Conservation (phyloP, 106 monocot species). For the Apostasia shenzhenica region DNA sequence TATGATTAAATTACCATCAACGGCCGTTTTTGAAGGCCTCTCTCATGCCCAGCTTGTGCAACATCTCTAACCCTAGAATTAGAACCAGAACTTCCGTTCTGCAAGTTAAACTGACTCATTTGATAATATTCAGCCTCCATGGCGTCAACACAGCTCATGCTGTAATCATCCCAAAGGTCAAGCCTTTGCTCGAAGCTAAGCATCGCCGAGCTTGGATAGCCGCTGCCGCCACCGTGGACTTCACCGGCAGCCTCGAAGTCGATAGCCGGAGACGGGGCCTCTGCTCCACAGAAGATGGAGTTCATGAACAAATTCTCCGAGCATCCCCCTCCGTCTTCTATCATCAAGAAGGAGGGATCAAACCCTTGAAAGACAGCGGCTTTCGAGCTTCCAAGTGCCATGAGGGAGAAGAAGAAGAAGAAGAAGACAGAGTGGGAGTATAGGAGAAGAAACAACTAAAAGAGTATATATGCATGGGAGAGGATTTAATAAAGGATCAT, state of each 20-base stretch:
- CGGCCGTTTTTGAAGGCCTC: neutral
- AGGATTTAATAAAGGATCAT: neutral
- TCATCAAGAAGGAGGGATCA: conserved; percentile 15
- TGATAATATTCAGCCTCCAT: conserved; percentile 8
- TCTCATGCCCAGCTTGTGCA: conserved; percentile 9
- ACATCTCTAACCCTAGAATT: conserved; percentile 31
- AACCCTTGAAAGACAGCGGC: conserved; percentile 15
- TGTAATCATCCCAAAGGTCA: conserved; percentile 24
- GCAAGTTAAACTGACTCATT: neutral
- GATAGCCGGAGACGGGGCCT: conserved; percentile 11
- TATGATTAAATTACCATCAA: neutral
- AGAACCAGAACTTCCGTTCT: neutral
- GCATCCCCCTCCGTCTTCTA: conserved; percentile 13
- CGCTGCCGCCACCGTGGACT: conserved; percentile 4
- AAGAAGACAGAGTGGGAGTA: neutral
- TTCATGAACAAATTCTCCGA: conserved; percentile 5
- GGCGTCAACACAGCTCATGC: conserved; percentile 30
- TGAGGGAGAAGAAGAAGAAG: conserved; percentile 1
- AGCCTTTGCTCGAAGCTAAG: conserved; percentile 59
- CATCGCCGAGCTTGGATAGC: conserved; percentile 32
- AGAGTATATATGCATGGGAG: conserved; percentile 8
- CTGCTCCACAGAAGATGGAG: conserved; percentile 1
- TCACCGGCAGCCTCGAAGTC: conserved; percentile 8
- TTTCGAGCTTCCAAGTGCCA: conserved; percentile 37
- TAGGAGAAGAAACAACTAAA: neutral